These are phyloP conservation scores for Plectranthus barbatus DNA, from an alignment of 257 asterid species.

Conservation along the genomic window DNA sequence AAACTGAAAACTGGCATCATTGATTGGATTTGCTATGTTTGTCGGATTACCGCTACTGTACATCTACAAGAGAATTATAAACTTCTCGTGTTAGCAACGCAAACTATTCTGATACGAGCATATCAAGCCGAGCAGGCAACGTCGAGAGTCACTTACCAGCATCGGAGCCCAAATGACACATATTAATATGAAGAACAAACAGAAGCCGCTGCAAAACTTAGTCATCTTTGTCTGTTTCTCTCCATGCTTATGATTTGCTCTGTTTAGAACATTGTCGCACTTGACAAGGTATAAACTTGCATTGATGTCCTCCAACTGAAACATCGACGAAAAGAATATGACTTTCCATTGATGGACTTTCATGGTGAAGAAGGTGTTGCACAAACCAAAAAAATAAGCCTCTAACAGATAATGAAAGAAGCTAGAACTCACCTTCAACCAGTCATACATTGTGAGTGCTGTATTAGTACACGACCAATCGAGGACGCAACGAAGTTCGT, in stretches of 20 bases:
- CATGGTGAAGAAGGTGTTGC: no score
- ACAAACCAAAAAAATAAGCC: background rate
- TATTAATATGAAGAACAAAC: constrained; percentile 69
- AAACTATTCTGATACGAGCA: no score
- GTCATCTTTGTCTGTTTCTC: constrained; percentile 81
- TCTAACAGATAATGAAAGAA: background rate
- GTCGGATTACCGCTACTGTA: constrained; percentile 97
- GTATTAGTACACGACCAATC: constrained; percentile 99
- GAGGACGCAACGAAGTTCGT: constrained; percentile 90
- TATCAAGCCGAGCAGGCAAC: no score
- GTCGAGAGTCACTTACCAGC: constrained; percentile 59
- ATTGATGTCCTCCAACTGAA: constrained; percentile 90
- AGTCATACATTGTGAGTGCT: constrained; percentile 94
- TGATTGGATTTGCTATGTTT: constrained; percentile 87
- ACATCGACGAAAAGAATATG: constrained; percentile 4
- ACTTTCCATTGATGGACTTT: no score
- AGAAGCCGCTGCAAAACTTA: constrained; percentile 84
- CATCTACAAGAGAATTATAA: constrained; percentile 45
- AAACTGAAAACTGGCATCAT: constrained; percentile 79
- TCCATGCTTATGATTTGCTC: constrained; percentile 80
- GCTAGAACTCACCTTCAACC: constrained; percentile 77
- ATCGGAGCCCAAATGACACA: constrained; percentile 99
- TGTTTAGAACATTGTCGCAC: constrained; percentile 75
- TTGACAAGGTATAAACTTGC: constrained; percentile 95
- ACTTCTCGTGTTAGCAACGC: background rate